Percentiles rank a stretch among this genome's conserved stretches.
Evolutionary conservation across 352 stramenopile species (phyloP).

Genomic region (Pythium grandisporangium): DNA sequence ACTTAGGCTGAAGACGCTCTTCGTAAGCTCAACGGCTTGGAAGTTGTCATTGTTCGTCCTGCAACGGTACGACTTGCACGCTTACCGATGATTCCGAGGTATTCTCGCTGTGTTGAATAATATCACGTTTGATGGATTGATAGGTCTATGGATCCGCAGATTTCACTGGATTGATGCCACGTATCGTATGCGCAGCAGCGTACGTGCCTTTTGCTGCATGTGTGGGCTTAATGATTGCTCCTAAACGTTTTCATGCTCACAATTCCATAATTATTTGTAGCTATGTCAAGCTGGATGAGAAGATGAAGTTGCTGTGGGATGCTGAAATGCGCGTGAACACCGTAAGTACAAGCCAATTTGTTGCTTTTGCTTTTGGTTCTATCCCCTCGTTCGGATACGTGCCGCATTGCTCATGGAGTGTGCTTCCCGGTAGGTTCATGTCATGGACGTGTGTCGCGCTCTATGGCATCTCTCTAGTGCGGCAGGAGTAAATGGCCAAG

Average conservation of each 20-base stretch:
- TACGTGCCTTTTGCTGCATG: conserved; percentile 24
- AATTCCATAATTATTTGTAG: conserved; percentile 12
- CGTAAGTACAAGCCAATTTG: conserved; percentile 15
- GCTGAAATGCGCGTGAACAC: conserved; percentile 84
- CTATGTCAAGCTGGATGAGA: conserved; percentile 78
- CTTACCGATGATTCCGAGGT: too few species aligned
- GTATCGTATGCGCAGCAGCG: conserved; percentile 76
- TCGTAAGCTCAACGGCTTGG: conserved; percentile 35
- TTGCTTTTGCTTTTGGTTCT: neutral
- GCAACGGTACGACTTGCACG: conserved; percentile 40
- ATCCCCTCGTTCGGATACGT: neutral
- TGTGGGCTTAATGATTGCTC: too few species aligned
- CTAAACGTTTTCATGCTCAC: neutral
- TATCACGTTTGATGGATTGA: too few species aligned
- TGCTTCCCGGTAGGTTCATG: conserved; percentile 43
- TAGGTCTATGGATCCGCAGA: conserved; percentile 78
- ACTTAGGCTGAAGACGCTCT: conserved; percentile 58
- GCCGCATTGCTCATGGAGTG: neutral
- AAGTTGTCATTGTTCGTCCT: conserved; percentile 66
- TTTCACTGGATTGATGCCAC: conserved; percentile 74
- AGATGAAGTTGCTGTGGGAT: conserved; percentile 86
- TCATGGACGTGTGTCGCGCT: conserved; percentile 66
- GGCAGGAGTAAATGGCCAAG: conserved; percentile 33
- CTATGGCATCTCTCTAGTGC: conserved; percentile 73
- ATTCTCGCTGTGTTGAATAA: too few species aligned